Evolutionary conservation across 257 asterid species (phyloP), one percentile per base, ranked within the genome.

Genomic region (Rauvolfia tetraphylla): DNA sequence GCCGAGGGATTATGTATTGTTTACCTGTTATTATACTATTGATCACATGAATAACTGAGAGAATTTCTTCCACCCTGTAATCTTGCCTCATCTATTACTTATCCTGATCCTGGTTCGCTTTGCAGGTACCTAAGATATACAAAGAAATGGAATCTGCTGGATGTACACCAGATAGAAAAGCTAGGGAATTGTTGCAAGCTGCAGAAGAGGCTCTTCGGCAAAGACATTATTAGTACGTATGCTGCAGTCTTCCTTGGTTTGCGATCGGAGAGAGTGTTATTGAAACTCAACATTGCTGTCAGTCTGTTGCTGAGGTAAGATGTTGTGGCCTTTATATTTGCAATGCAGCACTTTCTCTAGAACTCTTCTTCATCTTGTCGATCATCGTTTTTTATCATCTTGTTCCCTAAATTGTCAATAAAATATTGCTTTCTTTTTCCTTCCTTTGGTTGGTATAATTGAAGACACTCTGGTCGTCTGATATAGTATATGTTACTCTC

Each of bases 81-180:
- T 23, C 11, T 15, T 65, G 67, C 70, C 59, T 42, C 17, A 4
- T 57, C 59, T 49, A n/a, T 10, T 73, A 15, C 49, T 56, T 20
- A 7, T 38, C 31, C 44, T 39, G 73, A 48, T 75, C 36, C 31
- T 78, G 78, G 66, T 62, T 78, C 63, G 70, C 67, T 34, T 48
- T 56, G 27, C 81, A 92, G 98, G 90, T 94, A 56, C 97, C 93
- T 29, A 84, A 83, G 79, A 89, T 94, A 84, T 94, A 94, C 72
- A 77, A 76, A 78, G 93, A 92, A 81, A 94, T 94, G 98, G 98
- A 90, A 87, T 85, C 89, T 54, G 84, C 89, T 25, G 97, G 98
- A 74, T 94, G 95, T 83, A 83, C 95, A 25, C 97, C 98, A 5
- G 98, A 94, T 76, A 89, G 96, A 81, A 92, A 92, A 85, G 97